These are phyloP conservation scores for Ottelia alismoides DNA, from an alignment of 106 monocot genomes.

Conservation along the genomic window DNA sequence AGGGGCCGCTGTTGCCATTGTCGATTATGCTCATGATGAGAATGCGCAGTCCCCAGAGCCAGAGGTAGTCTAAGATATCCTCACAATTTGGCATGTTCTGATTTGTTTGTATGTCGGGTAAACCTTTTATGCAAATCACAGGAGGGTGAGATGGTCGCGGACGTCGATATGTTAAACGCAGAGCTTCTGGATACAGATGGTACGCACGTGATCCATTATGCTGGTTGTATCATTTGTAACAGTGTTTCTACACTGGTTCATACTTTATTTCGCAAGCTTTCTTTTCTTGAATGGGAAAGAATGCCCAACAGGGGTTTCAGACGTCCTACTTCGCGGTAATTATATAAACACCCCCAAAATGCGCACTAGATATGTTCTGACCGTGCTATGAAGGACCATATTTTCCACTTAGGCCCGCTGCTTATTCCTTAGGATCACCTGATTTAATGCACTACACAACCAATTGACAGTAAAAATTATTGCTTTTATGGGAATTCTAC, in stretches of 20 bases:
- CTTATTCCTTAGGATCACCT: too few species aligned
- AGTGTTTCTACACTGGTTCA: background rate
- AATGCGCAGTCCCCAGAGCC: conserved; percentile 71
- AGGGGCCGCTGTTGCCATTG: conserved; percentile 44
- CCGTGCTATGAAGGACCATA: too few species aligned
- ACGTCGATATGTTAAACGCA: conserved; percentile 9
- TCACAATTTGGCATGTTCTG: background rate
- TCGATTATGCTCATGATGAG: conserved; percentile 90
- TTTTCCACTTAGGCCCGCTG: too few species aligned
- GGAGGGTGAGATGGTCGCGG: conserved; percentile 31
- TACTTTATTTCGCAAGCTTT: background rate
- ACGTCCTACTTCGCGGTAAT: background rate
- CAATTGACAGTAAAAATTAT: too few species aligned
- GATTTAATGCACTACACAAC: too few species aligned
- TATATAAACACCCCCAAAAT: background rate
- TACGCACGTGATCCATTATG: conserved; percentile 11
- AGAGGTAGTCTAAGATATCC: conserved; percentile 29
- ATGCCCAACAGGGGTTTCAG: too few species aligned
- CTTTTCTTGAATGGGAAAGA: too few species aligned
- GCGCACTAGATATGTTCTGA: background rate
- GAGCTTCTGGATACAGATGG: conserved; percentile 30
- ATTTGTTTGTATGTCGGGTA: background rate
- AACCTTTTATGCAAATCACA: conserved; percentile 7
- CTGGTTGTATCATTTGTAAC: background rate
- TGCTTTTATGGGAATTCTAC: too few species aligned